These are phyloP conservation scores for Metschnikowia santaceciliae DNA, from an alignment of 805 yeast genomes.

Conservation along the genomic window DNA sequence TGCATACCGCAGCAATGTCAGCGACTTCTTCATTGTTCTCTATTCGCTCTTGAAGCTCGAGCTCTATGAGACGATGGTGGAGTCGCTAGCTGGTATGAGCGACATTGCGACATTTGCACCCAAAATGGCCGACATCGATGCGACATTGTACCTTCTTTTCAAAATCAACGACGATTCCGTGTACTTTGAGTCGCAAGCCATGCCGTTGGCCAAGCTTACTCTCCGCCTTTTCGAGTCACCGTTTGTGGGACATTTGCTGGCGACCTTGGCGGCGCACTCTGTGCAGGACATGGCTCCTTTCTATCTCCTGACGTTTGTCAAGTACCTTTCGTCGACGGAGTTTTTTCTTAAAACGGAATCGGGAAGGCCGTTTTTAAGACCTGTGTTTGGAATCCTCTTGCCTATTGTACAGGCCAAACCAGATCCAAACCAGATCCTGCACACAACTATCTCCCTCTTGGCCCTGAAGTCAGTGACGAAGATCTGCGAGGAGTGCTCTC, in stretches of 20 bases:
- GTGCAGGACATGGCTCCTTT: conserved; percentile 3
- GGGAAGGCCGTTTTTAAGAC: conserved; percentile 45
- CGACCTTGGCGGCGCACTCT: conserved; percentile 7
- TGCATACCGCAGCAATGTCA: conserved; percentile 66
- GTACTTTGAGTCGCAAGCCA: conserved; percentile 30
- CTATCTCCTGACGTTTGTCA: conserved; percentile 21
- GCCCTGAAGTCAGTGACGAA: conserved; percentile 52
- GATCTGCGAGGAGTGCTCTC: conserved; percentile 54
- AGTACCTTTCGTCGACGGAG: conserved; percentile 49
- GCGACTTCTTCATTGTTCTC: conserved; percentile 70
- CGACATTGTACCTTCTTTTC: conserved; percentile 55
- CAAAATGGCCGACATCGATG: conserved; percentile 39
- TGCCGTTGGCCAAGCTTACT: conserved; percentile 24
- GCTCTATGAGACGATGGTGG: conserved; percentile 43
- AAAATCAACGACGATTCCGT: conserved; percentile 51
- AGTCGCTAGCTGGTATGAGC: not conserved
- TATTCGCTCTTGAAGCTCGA: conserved; percentile 60
- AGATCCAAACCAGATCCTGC: conserved; percentile 5
- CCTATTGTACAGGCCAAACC: conserved; percentile 27
- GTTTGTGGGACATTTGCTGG: conserved; percentile 20
- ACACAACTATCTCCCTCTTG: conserved; percentile 27
- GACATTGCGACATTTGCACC: not conserved
- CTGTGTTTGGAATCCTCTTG: conserved; percentile 55
- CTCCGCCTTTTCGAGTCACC: conserved; percentile 22
- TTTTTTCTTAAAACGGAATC: conserved; percentile 49